Base-by-base conservation (phyloP, 192 early-diverging fungal species). In the Paraglomus brasilianum region DNA sequence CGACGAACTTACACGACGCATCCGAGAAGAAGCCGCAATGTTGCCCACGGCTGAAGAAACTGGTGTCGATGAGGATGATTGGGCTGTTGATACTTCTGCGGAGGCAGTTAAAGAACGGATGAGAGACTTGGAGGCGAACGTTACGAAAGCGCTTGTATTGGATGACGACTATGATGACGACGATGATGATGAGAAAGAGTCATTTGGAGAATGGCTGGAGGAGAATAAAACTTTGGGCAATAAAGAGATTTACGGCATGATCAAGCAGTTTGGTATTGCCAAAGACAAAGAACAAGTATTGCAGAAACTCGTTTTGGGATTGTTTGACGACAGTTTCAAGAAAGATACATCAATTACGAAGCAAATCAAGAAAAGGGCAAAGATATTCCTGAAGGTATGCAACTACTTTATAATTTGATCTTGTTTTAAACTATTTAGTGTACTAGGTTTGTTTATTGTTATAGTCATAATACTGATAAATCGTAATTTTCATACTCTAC, bases 1-100 rank as follows among this genome's bases (percentile, higher is more conserved):
- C 69, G 92, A 91, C 52, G 87, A 87, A 15, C 74, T 93, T 48
- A 87, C 85, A 19, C 74, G 78, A 44, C 82, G 81, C 66, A 86
- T 94, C 76, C 83, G 85, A 41, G 82, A 80, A 55, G 91, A 91
- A 45, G 88, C 92, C 22, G 81, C 81, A 44, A 78, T 78, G n/a
- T 76, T 93, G 10, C 81, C 74, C 17, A 68, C 84, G 43, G 75
- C 78, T 30, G 78, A 77, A 63, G 73, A 81, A 44, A 77, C 81
- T 57, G 78, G 82, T 36, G 85, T 79, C 40, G 53, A 75, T 51
- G 84, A 89, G 46, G 93, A 88, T 69, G 91, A 91, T 75, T 93
- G 94, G 86, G 91, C 86, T 74, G 80, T 85, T 21, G 94, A 96
- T 75, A 92, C 88, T 60, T 86, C 85, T 17, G 86, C 79, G 8